Base-by-base conservation (phyloP, 1,139 yeast species). In the Yamadazyma diddensiae region DNA sequence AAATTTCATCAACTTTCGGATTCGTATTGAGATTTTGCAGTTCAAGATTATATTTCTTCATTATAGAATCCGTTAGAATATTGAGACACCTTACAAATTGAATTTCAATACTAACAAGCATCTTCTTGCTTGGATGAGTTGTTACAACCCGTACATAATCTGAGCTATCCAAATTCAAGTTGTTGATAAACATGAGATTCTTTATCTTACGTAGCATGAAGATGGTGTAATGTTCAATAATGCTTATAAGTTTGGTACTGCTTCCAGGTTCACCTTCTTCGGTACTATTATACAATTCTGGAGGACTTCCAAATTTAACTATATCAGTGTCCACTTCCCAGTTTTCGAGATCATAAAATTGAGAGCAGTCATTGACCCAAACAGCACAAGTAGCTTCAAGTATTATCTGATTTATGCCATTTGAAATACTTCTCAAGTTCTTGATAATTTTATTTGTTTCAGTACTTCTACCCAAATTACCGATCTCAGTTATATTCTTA, bases 311-410 rank as follows among this genome's bases (percentile, higher is more conserved):
- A 11, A 25, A 25, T 2, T 31, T 21, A 18, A 38, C 26, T 5
- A 35, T n/a, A 20, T 43, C 41, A 10, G 45, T 43, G 20, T 54
- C 55, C 12, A 59, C 50, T 31, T 60, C 67, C 73, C 74, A 68
- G 30, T 52, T 57, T 36, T 69, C 74, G 21, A 69, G 50, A 34
- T 66, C 73, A 45, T 62, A 67, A 29, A 69, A 63, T 42, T 69
- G 75, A 2, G 70, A 53, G 42, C 73, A 68, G 43, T 69, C 75
- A 42, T 69, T 69, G 2, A 68, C 66, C 74, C 74, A 69, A 1
- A 65, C 67, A 4, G 74, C 56, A 45, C 74, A 68, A 2, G 62
- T 45, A 1, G 72, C 73, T 44, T 69, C 74, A 34, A 68, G 45
- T 3, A 67, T 56, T 33, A 59, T 60, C 41, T 66, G 73, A 37